Base-by-base conservation (phyloP, 2,329 filamentous ascomycete species). In the Botryotinia calthae region DNA sequence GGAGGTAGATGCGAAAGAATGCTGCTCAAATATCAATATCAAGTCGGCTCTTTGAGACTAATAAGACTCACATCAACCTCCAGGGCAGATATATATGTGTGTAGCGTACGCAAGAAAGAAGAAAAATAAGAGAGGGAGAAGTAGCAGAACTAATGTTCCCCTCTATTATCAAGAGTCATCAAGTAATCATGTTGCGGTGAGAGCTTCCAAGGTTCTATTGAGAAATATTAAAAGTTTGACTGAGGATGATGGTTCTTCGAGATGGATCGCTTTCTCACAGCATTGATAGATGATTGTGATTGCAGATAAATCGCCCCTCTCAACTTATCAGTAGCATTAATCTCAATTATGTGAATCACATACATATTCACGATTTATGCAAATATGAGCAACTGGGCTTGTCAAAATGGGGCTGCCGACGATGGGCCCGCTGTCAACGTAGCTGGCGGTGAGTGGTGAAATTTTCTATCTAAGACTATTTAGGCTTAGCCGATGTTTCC, bases 151-250 rank as follows among this genome's bases (percentile, higher is more conserved):
- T 56, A 61, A 44, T 54, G 67, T 68, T 59, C 63, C 63, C 66
- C 63, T 51, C 65, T 48, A n/a, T 67, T 59, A 34, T 67, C 56
- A 56, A 34, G 18, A 22, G 63, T 59, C 63, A 44, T 68, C 63
- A 68, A 67, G 70, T 61, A 68, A 42, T 42, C 70, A 72, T 72
- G 20, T 31, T 72, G 63, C 70, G 70, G 70, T 72, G 70, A 68
- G 54, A 51, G 63, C 25, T 66, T 61, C 40, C 51, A 28, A 72
- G 63, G 63, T 59, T 68, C 16, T 48, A 37, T 25, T 59, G 25
- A 37, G 37, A 59, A n/a, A 72, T 68, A 48, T 56, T 56, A 37
- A 58, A 71, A 40, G 31, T 67, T 28, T 16, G 48, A 68, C 25
- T 48, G 25, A 31, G 64, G 22, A 37, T 28, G 9, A 31, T 40